Conservation (phyloP, 2,329 filamentous ascomycete species). For the Calonectria montana region DNA sequence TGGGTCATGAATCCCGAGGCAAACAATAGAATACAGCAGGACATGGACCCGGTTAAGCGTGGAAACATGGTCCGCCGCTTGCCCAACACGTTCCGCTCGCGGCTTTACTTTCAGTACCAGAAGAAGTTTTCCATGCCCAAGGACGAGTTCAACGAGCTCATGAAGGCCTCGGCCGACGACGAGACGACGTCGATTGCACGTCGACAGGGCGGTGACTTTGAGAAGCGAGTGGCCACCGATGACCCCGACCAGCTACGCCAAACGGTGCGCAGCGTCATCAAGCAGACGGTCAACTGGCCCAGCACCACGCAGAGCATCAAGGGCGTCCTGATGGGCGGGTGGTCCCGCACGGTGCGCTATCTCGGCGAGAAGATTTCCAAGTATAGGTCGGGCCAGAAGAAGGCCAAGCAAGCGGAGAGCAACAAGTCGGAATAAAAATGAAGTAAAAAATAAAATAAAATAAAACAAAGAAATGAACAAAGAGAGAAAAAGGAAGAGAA, state of each 20-base stretch:
- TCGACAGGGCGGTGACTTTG: slow-evolving; percentile 85
- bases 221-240: slow-evolving; percentile 82
- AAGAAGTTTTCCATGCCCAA: slow-evolving; percentile 88
- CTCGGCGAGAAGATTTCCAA: slow-evolving; percentile 83
- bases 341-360: slow-evolving; percentile 78
- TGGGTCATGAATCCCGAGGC: slow-evolving; percentile 59
- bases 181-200: slow-evolving; percentile 75
- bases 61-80: slow-evolving; percentile 97
- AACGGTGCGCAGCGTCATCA: slow-evolving; percentile 81
- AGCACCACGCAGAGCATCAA: slow-evolving; percentile 90
- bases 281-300: slow-evolving; percentile 91
- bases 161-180: slow-evolving; percentile 79
- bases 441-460: neutral
- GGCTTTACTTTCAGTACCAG: slow-evolving; percentile 95
- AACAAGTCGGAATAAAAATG: slow-evolving; percentile 30
- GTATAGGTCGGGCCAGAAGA: slow-evolving; percentile 60
- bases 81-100: slow-evolving; percentile 86
- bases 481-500: neutral
- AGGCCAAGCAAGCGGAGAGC: slow-evolving; percentile 33
- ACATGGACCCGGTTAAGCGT: slow-evolving; percentile 91
- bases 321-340: slow-evolving; percentile 81
- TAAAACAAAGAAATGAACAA: neutral
- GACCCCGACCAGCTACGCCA: slow-evolving; percentile 73
- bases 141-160: slow-evolving; percentile 85
- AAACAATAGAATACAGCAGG: slow-evolving; percentile 80